A percentile compares a stretch with the other conserved stretches of the same genome.
Conservation (phyloP, 2,329 filamentous ascomycete species). For the Pyricularia grisea region DNA sequence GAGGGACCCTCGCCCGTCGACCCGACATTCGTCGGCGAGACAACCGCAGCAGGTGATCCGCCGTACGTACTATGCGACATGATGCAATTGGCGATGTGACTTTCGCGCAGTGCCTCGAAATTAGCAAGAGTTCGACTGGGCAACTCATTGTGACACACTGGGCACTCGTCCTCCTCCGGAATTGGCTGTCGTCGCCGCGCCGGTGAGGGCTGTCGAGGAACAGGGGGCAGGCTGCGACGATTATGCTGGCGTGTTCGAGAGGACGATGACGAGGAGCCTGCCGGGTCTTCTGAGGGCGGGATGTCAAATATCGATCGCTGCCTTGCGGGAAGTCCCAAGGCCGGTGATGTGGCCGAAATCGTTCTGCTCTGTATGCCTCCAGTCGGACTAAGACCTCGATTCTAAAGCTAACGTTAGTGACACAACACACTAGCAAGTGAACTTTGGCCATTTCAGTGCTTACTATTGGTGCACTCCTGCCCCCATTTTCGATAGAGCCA, state of each 20-base stretch:
- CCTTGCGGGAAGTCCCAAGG: not conserved
- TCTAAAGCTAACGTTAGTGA: not conserved
- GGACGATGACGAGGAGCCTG: not conserved
- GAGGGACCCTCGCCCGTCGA: not conserved
- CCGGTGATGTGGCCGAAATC: not conserved
- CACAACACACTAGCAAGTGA: not conserved
- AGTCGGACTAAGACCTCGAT: not conserved
- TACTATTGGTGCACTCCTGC: not conserved
- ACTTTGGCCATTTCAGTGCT: not conserved
- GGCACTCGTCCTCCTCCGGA: conserved; percentile 70
- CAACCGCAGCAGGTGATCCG: conserved; percentile 5
- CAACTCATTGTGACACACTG: conserved; percentile 64
- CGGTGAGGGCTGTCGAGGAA: conserved; percentile 17
- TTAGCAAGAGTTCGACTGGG: conserved; percentile 46
- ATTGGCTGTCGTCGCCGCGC: conserved; percentile 31
- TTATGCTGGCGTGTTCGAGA: conserved; percentile 12
- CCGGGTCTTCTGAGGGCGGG: conserved; percentile 9
- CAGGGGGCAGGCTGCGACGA: conserved; percentile 19
- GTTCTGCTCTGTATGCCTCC: not conserved
- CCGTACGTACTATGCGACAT: conserved; percentile 41
- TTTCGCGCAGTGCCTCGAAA: conserved; percentile 44
- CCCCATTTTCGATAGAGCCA: not conserved
- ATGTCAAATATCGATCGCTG: not conserved
- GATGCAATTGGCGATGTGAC: conserved; percentile 51
- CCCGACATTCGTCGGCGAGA: conserved; percentile 6